phyloP scores from a whole-genome alignment of 306 rosid species.

The Begonia peltatifolia region DNA sequence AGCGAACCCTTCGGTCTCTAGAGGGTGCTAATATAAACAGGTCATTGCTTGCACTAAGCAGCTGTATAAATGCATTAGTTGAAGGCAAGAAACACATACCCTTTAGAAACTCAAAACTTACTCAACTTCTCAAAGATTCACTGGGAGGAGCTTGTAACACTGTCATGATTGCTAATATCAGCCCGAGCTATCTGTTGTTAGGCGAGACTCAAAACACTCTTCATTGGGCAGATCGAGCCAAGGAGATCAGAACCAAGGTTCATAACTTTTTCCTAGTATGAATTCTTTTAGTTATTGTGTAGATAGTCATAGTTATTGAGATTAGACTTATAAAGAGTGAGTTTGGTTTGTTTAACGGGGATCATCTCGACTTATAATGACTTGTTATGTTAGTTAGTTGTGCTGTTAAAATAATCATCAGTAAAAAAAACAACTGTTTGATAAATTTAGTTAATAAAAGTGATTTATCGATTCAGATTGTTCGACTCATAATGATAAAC shows the following conservation, averaged over 20 bases:
- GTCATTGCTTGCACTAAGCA: slow-evolving; percentile 85
- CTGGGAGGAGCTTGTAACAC: slow-evolving; percentile 88
- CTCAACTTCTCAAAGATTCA: slow-evolving; percentile 94
- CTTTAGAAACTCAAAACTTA: slow-evolving; percentile 77
- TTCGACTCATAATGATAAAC: no score
- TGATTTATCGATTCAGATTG: no score
- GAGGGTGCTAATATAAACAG: slow-evolving; percentile 97
- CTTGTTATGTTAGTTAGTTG: no score
- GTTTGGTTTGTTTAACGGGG: no score
- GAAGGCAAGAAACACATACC: slow-evolving; percentile 98
- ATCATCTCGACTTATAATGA: no score
- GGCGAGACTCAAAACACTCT: slow-evolving; percentile 95
- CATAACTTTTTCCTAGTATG: no score
- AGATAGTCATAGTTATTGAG: no score
- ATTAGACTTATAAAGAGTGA: no score
- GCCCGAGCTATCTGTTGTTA: slow-evolving; percentile 80
- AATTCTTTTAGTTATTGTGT: no score
- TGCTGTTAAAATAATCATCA: no score
- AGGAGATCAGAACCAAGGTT: slow-evolving; percentile 86
- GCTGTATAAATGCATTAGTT: slow-evolving; percentile 91
- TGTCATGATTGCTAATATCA: slow-evolving; percentile 91
- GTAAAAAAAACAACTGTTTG: no score
- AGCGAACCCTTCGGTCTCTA: slow-evolving; percentile 79
- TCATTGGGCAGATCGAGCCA: slow-evolving; percentile 98
- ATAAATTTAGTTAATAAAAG: no score